Evolutionary conservation across 352 stramenopile species (phyloP).

Genomic region (Phytophthora fragariae): DNA sequence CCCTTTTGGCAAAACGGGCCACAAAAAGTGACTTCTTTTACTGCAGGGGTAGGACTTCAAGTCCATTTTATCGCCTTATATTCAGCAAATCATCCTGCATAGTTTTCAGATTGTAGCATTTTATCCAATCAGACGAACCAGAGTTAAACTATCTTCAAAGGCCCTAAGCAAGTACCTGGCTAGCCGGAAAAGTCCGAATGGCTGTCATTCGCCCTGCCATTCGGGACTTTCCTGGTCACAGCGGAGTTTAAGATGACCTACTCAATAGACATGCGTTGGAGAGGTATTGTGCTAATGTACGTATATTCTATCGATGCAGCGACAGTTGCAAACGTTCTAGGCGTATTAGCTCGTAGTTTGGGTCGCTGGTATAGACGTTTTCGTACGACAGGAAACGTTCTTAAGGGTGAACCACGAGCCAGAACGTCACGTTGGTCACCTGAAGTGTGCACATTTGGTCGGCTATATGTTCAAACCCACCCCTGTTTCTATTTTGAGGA

Average conservation of each 20-base stretch:
- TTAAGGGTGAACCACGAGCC: neutral
- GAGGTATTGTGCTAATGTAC: slow-evolving; percentile 24
- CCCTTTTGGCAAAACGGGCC: no score
- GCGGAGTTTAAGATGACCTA: slow-evolving; percentile 19
- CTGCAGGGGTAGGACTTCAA: no score
- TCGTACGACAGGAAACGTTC: slow-evolving; percentile 11
- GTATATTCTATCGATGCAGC: slow-evolving; percentile 16
- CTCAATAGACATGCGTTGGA: slow-evolving; percentile 23
- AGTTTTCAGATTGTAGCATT: no score
- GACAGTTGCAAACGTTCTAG: slow-evolving; percentile 3
- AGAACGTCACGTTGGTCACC: slow-evolving; percentile 12
- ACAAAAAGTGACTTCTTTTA: no score
- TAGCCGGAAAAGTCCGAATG: slow-evolving; percentile 3
- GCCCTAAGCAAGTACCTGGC: no score
- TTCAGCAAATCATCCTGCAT: no score
- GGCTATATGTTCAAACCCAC: slow-evolving; percentile 25
- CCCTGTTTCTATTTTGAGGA: slow-evolving; percentile 2
- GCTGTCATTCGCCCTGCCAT: neutral
- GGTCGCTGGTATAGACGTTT: slow-evolving; percentile 8
- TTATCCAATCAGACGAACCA: no score
- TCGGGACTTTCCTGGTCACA: neutral
- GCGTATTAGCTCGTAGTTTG: slow-evolving; percentile 3
- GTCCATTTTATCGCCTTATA: no score
- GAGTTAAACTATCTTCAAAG: no score
- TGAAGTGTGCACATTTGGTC: slow-evolving; percentile 11